Base-by-base conservation (phyloP, 441 rosid genomes). In the Erodium moschatum region DNA sequence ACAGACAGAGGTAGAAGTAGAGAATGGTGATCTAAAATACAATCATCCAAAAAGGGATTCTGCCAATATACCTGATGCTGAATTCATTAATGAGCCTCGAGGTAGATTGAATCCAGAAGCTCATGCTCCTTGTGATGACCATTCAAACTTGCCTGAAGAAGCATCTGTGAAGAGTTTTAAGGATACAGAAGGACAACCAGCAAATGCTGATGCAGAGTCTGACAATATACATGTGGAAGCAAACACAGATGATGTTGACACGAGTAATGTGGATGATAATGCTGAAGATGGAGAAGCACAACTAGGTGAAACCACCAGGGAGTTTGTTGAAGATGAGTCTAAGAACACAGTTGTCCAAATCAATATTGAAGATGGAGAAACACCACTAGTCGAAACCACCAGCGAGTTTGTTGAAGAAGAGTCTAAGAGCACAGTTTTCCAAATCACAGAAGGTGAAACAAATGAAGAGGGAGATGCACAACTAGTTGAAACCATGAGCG, bases 1-100 rank as follows among this genome's bases (percentile, higher is more conserved):
- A 63, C 73, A 77, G 65, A 38, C 74, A 24, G 76, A 75, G 27
- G 61, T 42, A 75, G 76, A 50, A 67, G 69, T 50, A 58, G 72
- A 63, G 48, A 67, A 74, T 72, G 24, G 60, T 24, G 63, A 70
- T 6, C 31, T 24, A 24, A 24, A 24, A 24, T 24, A 24, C 27
- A 2, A 24, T 24, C 27, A 68, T 73, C 54, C n/a, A 12, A 80
- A 82, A 66, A 67, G 42, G n/a, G 74, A 72, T 24, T 24, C 27
- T 24, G 27, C 27, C 27, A 24, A 24, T 24, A 24, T 24, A 0
- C 27, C 27, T 24, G 27, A 24, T 24, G 27, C 27, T 24, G 27
- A 24, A 24, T 24, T 24, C 27, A 24, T 24, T 24, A 24, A 24
- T 24, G 27, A 24, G 27, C 1, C 27, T 24, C 27, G 2, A 24